Evolutionary conservation across 805 yeast genomes (phyloP), one percentile per base, ranked within the genome.

Genomic region (Ogataea thermomethanolica): DNA sequence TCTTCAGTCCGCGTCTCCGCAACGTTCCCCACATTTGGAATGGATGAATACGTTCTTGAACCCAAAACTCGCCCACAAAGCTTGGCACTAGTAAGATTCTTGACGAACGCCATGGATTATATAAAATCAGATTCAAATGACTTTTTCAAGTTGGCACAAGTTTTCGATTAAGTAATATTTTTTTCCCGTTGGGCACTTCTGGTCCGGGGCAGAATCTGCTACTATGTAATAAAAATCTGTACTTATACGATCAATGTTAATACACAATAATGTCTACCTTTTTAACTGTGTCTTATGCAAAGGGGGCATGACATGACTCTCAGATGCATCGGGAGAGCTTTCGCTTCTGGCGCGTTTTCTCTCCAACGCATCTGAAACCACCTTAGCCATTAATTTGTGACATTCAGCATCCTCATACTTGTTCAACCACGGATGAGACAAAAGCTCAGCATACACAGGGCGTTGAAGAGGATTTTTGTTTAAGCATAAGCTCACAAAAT

Each of bases 401-500:
- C 63, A 55, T 22, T 51, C 48, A 9, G 65, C 66, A 25, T 64
- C 70, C 29, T 70, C 67, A 37, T 73, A 72, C 48, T 70, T 72
- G 22, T 67, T 59, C 44, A 93, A 66, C 98, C 99, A 93, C 3
- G 93, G 93, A 58, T 87, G 95, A 25, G 75, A 69, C 39, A 90
- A 66, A 41, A 93, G 71, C 37, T 81, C 74, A 2, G 79, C 75
- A 59, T 93, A 93, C 3, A 81, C 76, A 12, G 97, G 96, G 51
- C 99, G 76, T 45, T 76, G 67, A 22, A 77, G 76, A 1, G 99
- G 95, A 40, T 76, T 75, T 64, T 91, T 93, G 53, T 81, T 80
- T 41, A 93, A 68, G 63, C 93, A 85, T 43, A 77, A 73, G 9
- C 71, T 70, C 8, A 91, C 95, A 61, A 93, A 93, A 48, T 80